Evolutionary conservation across 163 green algal genomes (phyloP).

Genomic region (Volvox carteri): DNA sequence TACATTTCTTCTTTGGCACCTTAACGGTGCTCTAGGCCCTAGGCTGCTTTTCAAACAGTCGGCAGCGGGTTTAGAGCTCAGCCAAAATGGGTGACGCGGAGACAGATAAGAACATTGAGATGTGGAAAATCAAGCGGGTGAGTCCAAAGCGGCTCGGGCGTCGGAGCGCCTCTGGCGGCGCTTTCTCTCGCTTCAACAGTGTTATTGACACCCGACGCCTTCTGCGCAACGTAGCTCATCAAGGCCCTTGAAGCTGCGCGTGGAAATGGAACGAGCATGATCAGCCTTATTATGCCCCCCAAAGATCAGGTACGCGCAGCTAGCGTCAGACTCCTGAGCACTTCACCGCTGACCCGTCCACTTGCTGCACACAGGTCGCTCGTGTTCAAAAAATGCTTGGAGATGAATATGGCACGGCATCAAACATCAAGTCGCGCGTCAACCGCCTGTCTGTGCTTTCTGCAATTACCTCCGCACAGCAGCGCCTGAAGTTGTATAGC

Average conservation of each 20-base stretch:
- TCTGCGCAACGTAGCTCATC: slow-evolving; percentile 83
- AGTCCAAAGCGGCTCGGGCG: slow-evolving; percentile 46
- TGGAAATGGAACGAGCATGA: slow-evolving; percentile 99
- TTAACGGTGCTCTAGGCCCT: not conserved
- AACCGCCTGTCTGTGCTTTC: slow-evolving; percentile 98
- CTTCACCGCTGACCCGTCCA: not conserved
- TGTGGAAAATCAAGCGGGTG: slow-evolving; percentile 99
- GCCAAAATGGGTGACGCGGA: slow-evolving; percentile 59
- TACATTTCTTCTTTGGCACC: not conserved
- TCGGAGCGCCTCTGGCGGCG: not conserved
- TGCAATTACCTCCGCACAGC: slow-evolving; percentile 98
- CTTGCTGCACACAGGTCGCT: slow-evolving; percentile 81
- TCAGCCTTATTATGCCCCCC: slow-evolving; percentile 98
- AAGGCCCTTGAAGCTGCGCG: slow-evolving; percentile 94
- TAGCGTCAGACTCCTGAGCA: not conserved
- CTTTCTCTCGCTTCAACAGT: not conserved
- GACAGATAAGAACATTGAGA: slow-evolving; percentile 94
- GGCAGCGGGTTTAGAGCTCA: slow-evolving; percentile 10
- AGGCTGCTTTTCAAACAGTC: slow-evolving; percentile 3
- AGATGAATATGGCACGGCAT: slow-evolving; percentile 99
- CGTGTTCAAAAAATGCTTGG: slow-evolving; percentile 98
- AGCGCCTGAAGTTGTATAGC: slow-evolving; percentile 98
- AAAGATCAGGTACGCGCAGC: slow-evolving; percentile 91
- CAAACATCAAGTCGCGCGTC: slow-evolving; percentile 99
- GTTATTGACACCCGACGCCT: not conserved